Evolutionary conservation across 345 rosid species (phyloP), one percentile per base, ranked within the genome.

Genomic region (Triadica sebifera): DNA sequence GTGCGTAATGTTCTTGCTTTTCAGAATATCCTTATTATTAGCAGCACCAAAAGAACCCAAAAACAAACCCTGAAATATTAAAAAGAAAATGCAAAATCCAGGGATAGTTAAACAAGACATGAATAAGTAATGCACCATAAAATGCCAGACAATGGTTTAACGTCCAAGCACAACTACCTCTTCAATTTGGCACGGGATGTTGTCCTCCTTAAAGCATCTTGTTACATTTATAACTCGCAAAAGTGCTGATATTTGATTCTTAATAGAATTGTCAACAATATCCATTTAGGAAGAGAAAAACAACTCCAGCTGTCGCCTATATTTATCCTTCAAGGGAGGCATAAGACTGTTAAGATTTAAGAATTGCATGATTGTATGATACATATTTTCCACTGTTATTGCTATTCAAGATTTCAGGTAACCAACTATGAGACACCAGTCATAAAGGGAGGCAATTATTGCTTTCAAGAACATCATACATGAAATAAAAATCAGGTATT

Each of bases 1-100:
- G 79, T 89, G 97, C 20, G 90, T 90, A 46, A 93, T 69, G 57
- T 91, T 92, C 24, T 71, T 83, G 73, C 81, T 82, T 83, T 85
- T 89, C 45, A 93, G 82, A 60, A 43, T 72, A 71, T 81, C 86
- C 79, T 81, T 89, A 51, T 91, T 83, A 57, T 9, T 49, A 17
- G 98, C 92, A 67, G 86, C 92, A 70, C 89, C 86, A 67, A 86
- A 57, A 39, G 83, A 80, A 67, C 83, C 83, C 60, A 80, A 65
- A 74, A 78, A 84, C 17, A 84, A 80, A 8, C 87, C 87, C 87
- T 79, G 78, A 57, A 6, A 73, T 43, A 74, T 57, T 13, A 49
- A 34, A 43, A 62, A 16, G 5, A 43, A 41, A 22, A 53, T 16
- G 25, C 29, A 71, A 47, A 74, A 66, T 45, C 50, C 34, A 19